Evolutionary conservation across 2,329 filamentous ascomycete genomes (phyloP), one percentile per base, ranked within the genome.

Genomic region (Clarireedia monteithiana): DNA sequence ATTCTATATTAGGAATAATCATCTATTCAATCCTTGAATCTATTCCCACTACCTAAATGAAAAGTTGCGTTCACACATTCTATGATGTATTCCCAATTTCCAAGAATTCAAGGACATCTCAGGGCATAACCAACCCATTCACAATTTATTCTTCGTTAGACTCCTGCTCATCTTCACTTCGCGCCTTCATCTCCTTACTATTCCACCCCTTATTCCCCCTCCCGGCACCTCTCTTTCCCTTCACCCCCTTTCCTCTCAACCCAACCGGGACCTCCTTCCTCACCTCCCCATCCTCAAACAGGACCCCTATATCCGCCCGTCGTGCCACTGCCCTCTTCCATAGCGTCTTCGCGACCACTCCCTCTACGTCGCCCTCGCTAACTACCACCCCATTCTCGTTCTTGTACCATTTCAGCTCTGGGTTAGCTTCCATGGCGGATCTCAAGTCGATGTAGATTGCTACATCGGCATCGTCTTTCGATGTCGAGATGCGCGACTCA

Each of bases 241-340:
- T 75, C 7, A 63, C 66, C 14, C 72, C 72, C 63, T 74, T 74
- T 3, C 73, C 73, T 12, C 73, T 67, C 24, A 75, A 60, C 23
- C 65, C 71, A 20, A 72, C 67, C 0, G 73, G 73, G 1, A 76
- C 67, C 60, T 76, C 74, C 62, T 74, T 74, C 47, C 68, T 69
- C 20, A 74, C 70, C 62, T 71, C 66, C 9, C 74, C 74, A 54
- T 74, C 66, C 65, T 76, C 73, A 58, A 71, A 74, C 45, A 76
- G 62, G 2, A 75, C 58, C 5, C 73, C 74, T 36, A 76, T 69
- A 56, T 75, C 74, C 1, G 70, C 67, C 5, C 73, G 65, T 17
- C 73, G 66, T 3, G 71, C 74, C 4, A 75, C 69, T 2, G 68
- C 73, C 63, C 72, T 73, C 61, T 71, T 72, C 74, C 74, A 75